These are phyloP conservation scores for Patellifolia procumbens DNA, from an alignment of 179 eudicot species.

Conservation along the genomic window DNA sequence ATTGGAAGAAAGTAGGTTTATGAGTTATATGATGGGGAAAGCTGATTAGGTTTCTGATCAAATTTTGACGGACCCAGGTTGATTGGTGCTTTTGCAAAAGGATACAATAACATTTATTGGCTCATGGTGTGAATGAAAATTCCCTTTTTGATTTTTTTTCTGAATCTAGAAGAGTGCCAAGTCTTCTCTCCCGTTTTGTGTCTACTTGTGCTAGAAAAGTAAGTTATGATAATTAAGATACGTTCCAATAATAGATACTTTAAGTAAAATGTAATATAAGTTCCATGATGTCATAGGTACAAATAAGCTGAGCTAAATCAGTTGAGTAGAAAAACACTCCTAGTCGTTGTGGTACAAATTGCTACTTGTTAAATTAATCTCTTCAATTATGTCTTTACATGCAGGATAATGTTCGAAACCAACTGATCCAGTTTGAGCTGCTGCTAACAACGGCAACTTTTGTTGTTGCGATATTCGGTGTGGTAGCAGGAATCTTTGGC, in stretches of 20 bases:
- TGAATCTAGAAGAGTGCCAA: not conserved
- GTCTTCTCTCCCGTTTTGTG: too few species aligned
- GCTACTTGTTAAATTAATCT: too few species aligned
- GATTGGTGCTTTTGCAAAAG: not conserved
- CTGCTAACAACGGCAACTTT: constrained; percentile 89
- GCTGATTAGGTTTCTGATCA: not conserved
- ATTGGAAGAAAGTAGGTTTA: too few species aligned
- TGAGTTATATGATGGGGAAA: not conserved
- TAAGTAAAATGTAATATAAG: too few species aligned
- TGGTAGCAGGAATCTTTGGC: constrained; percentile 91
- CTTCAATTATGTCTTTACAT: not conserved
- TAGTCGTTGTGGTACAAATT: too few species aligned
- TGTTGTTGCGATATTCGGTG: constrained; percentile 92
- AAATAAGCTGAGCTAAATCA: too few species aligned
- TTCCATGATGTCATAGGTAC: too few species aligned
- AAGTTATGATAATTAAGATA: too few species aligned
- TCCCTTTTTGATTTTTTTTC: not conserved
- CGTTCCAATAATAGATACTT: too few species aligned
- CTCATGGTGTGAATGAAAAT: not conserved
- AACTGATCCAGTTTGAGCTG: constrained; percentile 95
- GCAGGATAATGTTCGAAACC: constrained; percentile 96
- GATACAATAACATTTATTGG: not conserved
- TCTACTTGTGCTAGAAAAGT: too few species aligned
- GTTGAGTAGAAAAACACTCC: too few species aligned
- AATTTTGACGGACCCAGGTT: not conserved